Evolutionary conservation across 768 basidiomycete species (phyloP), one percentile per base, ranked within the genome.

Genomic region (Harrya chromipes): DNA sequence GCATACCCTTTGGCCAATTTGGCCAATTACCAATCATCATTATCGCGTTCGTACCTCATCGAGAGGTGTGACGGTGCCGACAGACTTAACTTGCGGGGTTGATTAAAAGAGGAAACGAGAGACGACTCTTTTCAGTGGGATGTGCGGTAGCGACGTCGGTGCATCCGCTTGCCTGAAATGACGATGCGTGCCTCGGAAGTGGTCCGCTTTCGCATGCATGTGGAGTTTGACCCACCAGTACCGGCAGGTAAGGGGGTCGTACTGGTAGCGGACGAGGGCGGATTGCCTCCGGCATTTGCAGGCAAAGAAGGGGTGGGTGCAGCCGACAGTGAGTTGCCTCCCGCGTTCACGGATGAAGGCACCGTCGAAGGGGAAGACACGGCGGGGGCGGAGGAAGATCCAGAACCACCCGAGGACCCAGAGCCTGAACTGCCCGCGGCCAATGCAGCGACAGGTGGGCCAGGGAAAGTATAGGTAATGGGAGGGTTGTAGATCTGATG

Each of bases 401-500:
- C 44, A 4, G 54, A 42, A 8, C 45, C 44, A 44, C 23, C 13
- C 14, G 49, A 37, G 12, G 56, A 50, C 8, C 47, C 56, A 23
- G 43, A 19, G 14, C 52, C 24, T n/a, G 55, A 46, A 1, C 59
- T 36, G 23, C 50, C 46, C 17, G 50, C n/a, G n/a, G 70, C 66
- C 31, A 80, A 72, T 7, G 64, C 42, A 12, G 75, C 78, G 26
- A 82, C 59, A 3, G 67, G 31, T 5, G 79, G 81, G 3, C 82
- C 81, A 13, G 82, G 81, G 71, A 80, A 82, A 11, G 48, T 53
- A 58, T 83, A 83, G 11, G 7, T 43, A 16, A 58, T 38, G 0
- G 53, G 55, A 1, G 63, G 58, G 53, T 61, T 71, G 52, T 61
- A 67, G 41, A 70, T 54, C 60, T 66, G 24, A 2, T 8, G 2